phyloP scores from a whole-genome alignment of 106 monocot genomes.

The Gastrodia elata region DNA sequence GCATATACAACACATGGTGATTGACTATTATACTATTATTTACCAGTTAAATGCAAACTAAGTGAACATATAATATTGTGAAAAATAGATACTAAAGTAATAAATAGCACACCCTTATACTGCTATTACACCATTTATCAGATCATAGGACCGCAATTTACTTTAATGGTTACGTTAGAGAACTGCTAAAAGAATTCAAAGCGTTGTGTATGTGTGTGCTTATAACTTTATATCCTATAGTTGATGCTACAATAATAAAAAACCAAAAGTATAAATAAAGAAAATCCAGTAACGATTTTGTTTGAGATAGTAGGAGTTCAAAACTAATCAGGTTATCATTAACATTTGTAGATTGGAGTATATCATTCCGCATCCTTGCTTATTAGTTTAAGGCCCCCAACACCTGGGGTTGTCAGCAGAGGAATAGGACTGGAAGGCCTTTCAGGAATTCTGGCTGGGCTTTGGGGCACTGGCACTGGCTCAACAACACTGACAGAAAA shows the following conservation, averaged over 20 bases:
- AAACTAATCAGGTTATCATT: not conserved
- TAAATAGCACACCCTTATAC: not conserved
- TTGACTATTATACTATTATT: no score
- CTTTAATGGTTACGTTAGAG: not conserved
- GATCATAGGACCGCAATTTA: not conserved
- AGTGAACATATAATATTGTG: no score
- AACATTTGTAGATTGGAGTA: constrained; percentile 56
- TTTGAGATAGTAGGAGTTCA: not conserved
- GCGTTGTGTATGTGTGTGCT: no score
- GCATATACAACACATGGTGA: no score
- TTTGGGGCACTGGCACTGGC: constrained; percentile 96
- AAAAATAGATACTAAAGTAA: not conserved
- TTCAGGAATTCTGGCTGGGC: constrained; percentile 81
- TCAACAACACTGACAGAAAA: constrained; percentile 93
- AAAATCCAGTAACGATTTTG: not conserved
- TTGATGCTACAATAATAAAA: no score
- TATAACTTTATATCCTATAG: no score
- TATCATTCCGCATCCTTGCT: constrained; percentile 84
- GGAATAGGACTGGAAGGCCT: constrained; percentile 92
- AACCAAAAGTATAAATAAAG: no score
- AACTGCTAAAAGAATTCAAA: not conserved
- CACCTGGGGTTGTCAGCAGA: constrained; percentile 83
- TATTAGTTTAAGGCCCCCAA: constrained; percentile 71
- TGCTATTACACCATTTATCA: not conserved
- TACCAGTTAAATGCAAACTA: no score